These are phyloP conservation scores for Funneliformis mosseae DNA, from an alignment of 192 early-diverging fungal species.

Conservation along the genomic window DNA sequence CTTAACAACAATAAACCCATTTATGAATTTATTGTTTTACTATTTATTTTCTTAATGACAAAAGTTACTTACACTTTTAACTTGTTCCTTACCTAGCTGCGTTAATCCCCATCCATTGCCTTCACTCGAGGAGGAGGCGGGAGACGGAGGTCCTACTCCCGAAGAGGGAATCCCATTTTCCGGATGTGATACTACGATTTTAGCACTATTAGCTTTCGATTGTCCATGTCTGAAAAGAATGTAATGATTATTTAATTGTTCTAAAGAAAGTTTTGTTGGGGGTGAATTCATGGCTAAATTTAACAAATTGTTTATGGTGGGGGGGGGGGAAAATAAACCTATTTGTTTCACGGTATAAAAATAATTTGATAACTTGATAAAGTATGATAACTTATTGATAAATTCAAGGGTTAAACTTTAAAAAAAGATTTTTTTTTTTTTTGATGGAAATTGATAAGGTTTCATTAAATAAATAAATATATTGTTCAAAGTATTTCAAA, in stretches of 20 bases:
- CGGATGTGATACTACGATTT: slow-evolving; percentile 47
- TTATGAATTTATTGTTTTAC: neutral
- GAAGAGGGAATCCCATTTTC: slow-evolving; percentile 46
- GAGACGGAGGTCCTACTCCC: slow-evolving; percentile 41
- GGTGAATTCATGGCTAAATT: neutral
- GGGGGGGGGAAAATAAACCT: too few relatives aligned
- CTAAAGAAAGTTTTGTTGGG: neutral
- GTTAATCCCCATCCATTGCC: slow-evolving; percentile 45
- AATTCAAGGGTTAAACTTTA: too few relatives aligned
- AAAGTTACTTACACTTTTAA: slow-evolving; percentile 35
- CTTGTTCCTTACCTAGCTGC: slow-evolving; percentile 46
- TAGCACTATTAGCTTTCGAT: slow-evolving; percentile 49
- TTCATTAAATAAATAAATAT: too few relatives aligned
- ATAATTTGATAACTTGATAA: neutral
- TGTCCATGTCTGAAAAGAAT: slow-evolving; percentile 50
- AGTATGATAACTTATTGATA: neutral
- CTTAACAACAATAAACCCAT: neutral
- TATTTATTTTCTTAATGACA: neutral
- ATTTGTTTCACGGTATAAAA: too few relatives aligned
- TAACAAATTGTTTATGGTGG: neutral
- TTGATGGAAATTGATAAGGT: too few relatives aligned
- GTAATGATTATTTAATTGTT: slow-evolving; percentile 42
- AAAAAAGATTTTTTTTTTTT: too few relatives aligned
- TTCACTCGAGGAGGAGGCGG: neutral
- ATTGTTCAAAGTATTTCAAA: too few relatives aligned